Evolutionary conservation across 768 basidiomycete genomes (phyloP).

Genomic region (Mycena rosella): DNA sequence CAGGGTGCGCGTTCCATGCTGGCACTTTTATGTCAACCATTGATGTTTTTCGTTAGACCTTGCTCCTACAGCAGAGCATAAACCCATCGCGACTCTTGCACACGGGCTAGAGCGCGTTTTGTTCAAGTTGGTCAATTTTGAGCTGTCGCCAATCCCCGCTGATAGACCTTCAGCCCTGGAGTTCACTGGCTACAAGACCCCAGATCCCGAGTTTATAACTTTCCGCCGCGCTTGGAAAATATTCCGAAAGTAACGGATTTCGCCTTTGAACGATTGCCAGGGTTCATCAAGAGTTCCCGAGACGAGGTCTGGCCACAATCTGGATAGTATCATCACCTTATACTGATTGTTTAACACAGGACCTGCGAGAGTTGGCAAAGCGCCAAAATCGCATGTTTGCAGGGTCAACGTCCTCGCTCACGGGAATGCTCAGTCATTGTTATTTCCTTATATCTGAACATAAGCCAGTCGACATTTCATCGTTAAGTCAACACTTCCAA

Average conservation of each 20-base stretch:
- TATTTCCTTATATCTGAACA: slow-evolving; percentile 89
- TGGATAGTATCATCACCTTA: not conserved
- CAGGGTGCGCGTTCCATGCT: slow-evolving; percentile 25
- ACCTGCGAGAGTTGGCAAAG: slow-evolving; percentile 72
- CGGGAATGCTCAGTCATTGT: slow-evolving; percentile 86
- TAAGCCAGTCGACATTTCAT: slow-evolving; percentile 71
- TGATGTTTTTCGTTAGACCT: slow-evolving; percentile 53
- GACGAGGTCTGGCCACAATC: slow-evolving; percentile 64
- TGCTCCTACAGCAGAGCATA: slow-evolving; percentile 55
- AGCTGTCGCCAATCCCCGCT: slow-evolving; percentile 4
- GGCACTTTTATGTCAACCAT: not conserved
- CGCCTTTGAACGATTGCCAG: slow-evolving; percentile 81
- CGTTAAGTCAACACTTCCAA: slow-evolving; percentile 71
- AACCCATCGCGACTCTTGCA: slow-evolving; percentile 71
- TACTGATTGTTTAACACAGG: slow-evolving; percentile 54
- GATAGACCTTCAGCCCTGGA: slow-evolving; percentile 69
- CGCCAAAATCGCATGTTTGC: slow-evolving; percentile 71
- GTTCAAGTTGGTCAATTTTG: slow-evolving; percentile 70
- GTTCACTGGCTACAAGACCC: slow-evolving; percentile 93
- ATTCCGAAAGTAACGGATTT: slow-evolving; percentile 88
- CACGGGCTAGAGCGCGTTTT: slow-evolving; percentile 80
- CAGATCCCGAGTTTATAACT: slow-evolving; percentile 88
- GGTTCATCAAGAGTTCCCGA: slow-evolving; percentile 83
- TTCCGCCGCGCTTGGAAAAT: slow-evolving; percentile 74
- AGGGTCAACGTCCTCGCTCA: slow-evolving; percentile 92